phyloP scores from a whole-genome alignment of 257 asterid genomes.

The Salvia splendens region DNA sequence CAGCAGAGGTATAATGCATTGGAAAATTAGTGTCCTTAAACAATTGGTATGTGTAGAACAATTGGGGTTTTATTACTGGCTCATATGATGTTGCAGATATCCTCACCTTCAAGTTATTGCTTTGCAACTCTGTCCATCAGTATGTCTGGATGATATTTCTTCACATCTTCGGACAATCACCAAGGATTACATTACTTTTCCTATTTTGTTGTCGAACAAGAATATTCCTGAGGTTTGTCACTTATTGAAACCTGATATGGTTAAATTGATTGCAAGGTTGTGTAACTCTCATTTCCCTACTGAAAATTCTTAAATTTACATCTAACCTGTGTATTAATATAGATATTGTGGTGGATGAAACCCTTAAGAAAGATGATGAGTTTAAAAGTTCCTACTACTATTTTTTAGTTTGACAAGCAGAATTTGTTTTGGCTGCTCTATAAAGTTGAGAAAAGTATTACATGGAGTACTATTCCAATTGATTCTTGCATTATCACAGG shows the following conservation, averaged over 20 bases:
- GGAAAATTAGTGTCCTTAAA: constrained; percentile 7
- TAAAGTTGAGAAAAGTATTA: too few relatives aligned
- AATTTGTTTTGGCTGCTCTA: too few relatives aligned
- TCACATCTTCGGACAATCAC: constrained; percentile 49
- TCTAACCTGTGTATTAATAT: neutral
- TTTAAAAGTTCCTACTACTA: neutral
- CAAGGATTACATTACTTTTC: constrained; percentile 68
- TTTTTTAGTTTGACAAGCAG: neutral
- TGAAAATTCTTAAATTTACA: constrained; percentile 13
- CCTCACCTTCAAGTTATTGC: constrained; percentile 73
- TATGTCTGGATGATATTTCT: constrained; percentile 41
- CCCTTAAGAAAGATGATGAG: constrained; percentile 5
- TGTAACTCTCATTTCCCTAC: neutral
- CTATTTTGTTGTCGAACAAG: constrained; percentile 60
- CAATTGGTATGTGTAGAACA: constrained; percentile 19
- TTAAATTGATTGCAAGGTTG: too few relatives aligned
- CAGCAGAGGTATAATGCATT: constrained; percentile 61
- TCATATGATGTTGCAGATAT: constrained; percentile 56
- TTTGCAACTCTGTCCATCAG: constrained; percentile 52
- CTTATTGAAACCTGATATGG: constrained; percentile 17
- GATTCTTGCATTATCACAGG: too few relatives aligned
- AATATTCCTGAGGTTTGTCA: constrained; percentile 59
- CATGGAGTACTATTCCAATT: too few relatives aligned
- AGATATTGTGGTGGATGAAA: constrained; percentile 2
- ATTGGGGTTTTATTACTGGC: neutral